A percentile compares a stretch with the other conserved stretches of the same genome.
Conservation (phyloP, 2,329 filamentous ascomycete species). For the Phialocephala subalpina region DNA sequence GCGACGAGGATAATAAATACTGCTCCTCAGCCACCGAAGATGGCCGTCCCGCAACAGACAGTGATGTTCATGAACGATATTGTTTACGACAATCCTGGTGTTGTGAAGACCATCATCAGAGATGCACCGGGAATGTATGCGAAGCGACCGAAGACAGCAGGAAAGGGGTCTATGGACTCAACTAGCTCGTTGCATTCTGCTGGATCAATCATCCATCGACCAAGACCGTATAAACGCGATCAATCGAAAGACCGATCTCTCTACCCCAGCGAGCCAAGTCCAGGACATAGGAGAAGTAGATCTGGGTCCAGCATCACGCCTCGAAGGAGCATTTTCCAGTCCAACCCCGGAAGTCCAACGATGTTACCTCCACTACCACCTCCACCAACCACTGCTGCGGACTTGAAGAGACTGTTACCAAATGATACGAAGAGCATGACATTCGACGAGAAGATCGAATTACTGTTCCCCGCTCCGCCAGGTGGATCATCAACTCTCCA, state of each 20-base stretch:
- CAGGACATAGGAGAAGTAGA: conserved; percentile 53
- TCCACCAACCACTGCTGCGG: conserved; percentile 50
- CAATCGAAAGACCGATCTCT: conserved; percentile 51
- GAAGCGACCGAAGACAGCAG: conserved; percentile 33
- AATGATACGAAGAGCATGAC: conserved; percentile 66
- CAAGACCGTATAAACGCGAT: conserved; percentile 41
- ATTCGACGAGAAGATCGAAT: conserved; percentile 62
- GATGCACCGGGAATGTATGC: conserved; percentile 48
- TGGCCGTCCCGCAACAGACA: conserved; percentile 46
- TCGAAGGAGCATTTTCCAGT: conserved; percentile 54
- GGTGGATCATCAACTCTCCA: conserved; percentile 37
- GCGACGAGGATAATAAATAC: conserved; percentile 25
- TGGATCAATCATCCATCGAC: conserved; percentile 44
- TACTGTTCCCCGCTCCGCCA: conserved; percentile 55
- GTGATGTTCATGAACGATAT: conserved; percentile 65
- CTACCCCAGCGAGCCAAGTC: conserved; percentile 55
- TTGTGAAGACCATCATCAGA: conserved; percentile 58
- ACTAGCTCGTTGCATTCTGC: conserved; percentile 30
- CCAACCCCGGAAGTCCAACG: conserved; percentile 54
- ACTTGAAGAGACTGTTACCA: conserved; percentile 51
- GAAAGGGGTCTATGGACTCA: conserved; percentile 26
- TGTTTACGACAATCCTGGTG: conserved; percentile 59
- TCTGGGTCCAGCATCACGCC: conserved; percentile 56
- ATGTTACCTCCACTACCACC: conserved; percentile 59
- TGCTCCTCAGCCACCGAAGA: conserved; percentile 21